These are phyloP conservation scores for Eucalyptus sp. DNA, from an alignment of 345 rosid species.

Conservation along the genomic window DNA sequence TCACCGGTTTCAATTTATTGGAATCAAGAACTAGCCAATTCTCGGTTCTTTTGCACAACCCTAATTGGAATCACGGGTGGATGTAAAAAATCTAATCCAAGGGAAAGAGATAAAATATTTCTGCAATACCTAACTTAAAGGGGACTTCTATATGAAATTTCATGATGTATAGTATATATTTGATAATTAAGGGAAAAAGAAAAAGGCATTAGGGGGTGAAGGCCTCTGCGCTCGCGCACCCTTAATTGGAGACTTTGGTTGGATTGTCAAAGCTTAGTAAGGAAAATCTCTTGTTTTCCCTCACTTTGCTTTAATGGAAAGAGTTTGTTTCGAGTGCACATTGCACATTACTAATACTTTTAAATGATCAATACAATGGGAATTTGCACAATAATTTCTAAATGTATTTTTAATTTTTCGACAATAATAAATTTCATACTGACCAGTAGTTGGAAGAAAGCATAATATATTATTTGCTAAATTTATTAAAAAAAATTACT, in stretches of 20 bases:
- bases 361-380: background rate
- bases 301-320: background rate
- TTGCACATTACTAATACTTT: background rate
- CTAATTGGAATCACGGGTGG: background rate
- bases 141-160: background rate
- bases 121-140: background rate
- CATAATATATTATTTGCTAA: background rate
- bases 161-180: background rate
- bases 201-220: background rate
- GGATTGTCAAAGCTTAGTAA: background rate
- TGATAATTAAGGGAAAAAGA: background rate
- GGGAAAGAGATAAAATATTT: background rate
- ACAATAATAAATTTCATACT: background rate
- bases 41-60: too few species aligned
- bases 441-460: background rate
- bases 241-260: too few species aligned
- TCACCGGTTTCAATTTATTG: too few species aligned
- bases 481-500: background rate
- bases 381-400: background rate
- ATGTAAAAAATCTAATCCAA: background rate
- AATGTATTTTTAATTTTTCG: too few species aligned
- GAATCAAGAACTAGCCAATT: too few species aligned
- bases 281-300: background rate
- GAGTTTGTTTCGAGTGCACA: background rate
- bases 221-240: background rate